These are phyloP conservation scores for Claviceps pazoutovae DNA, from an alignment of 2,329 filamentous ascomycete species.

Conservation along the genomic window DNA sequence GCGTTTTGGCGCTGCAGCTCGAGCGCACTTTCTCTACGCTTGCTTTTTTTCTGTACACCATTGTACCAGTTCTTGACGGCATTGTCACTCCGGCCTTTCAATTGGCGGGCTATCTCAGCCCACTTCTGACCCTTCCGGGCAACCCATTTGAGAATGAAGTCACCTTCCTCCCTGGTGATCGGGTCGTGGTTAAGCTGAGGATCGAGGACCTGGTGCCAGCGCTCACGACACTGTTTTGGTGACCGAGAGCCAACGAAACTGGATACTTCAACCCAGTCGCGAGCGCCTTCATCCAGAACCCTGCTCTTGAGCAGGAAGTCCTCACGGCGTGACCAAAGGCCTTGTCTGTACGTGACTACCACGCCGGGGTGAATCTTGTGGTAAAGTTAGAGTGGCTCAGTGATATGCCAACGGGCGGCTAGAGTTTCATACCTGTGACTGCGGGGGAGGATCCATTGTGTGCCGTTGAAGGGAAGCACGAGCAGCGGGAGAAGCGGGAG, in stretches of 20 bases:
- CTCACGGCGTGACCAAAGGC: conserved; percentile 71
- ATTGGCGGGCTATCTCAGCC: conserved; percentile 77
- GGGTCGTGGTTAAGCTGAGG: conserved; percentile 60
- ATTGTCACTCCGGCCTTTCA: conserved; percentile 82
- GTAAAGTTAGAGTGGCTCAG: background rate
- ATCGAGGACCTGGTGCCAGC: conserved; percentile 88
- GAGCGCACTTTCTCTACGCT: conserved; percentile 19
- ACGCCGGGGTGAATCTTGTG: background rate
- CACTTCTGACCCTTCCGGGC: conserved; percentile 69
- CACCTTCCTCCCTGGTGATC: conserved; percentile 56
- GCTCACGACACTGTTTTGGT: conserved; percentile 88
- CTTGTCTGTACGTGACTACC: conserved; percentile 24
- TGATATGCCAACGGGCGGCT: too few relatives aligned
- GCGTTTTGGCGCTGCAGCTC: too few relatives aligned
- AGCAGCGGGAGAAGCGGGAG: background rate
- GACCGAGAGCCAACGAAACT: conserved; percentile 61
- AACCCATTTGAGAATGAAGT: conserved; percentile 65
- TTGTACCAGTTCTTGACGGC: conserved; percentile 99
- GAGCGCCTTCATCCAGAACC: conserved; percentile 56
- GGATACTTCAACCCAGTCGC: conserved; percentile 86
- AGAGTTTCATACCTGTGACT: background rate
- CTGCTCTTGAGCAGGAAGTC: conserved; percentile 57
- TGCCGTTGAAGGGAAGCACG: background rate
- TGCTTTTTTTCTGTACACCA: conserved; percentile 72
- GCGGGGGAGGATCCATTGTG: background rate